Base-by-base conservation (phyloP, 179 eudicot species). In the Monotropa hypopitys region DNA sequence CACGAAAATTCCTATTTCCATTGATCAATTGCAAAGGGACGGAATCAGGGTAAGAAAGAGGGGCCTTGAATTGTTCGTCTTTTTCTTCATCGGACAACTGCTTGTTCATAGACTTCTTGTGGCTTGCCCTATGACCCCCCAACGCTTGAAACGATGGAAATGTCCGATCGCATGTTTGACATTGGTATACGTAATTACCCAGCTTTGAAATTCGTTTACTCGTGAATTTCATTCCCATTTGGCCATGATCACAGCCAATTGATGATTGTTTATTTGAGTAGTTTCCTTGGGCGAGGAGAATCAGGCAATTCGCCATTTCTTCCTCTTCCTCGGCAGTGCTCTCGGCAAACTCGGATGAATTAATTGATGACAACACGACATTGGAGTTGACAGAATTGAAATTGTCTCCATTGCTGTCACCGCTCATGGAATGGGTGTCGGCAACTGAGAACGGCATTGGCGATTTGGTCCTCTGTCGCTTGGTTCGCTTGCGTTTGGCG, bases 101-200 rank as follows among this genome's bases (percentile, higher is more conserved):
- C 67, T 13, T 61, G 67, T 69, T 73, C 75, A 79, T 86, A 9
- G 84, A 85, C 81, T 90, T 93, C 79, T 85, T 88, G 80, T 93
- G 98, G 85, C 98, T 93, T 10, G 98, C 94, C 42, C 97, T 84
- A 84, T 93, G 98, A 20, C 98, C 98, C 0, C 98, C 98, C n/a
- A 93, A 84, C 0, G 98, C 98, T 66, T 93, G 98, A 76, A 93
- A 93, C 0, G 93, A 91, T 4, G 87, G 70, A 40, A 91, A 93
- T 1, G 85, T 77, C 9, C 89, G 81, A 23, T 79, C 81, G 32
- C 70, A 65, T 20, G 70, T 65, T 35, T 16, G 32, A 45, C 70
- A 65, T 18, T 16, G 45, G 45, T 65, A 65, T 5, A 16, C 10
- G n/a, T 16, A 35, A 6, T 65, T 32, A 15, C 70, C 70, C 21